Conservation (phyloP, 805 yeast genomes). For the Kuraishia capsulata region DNA sequence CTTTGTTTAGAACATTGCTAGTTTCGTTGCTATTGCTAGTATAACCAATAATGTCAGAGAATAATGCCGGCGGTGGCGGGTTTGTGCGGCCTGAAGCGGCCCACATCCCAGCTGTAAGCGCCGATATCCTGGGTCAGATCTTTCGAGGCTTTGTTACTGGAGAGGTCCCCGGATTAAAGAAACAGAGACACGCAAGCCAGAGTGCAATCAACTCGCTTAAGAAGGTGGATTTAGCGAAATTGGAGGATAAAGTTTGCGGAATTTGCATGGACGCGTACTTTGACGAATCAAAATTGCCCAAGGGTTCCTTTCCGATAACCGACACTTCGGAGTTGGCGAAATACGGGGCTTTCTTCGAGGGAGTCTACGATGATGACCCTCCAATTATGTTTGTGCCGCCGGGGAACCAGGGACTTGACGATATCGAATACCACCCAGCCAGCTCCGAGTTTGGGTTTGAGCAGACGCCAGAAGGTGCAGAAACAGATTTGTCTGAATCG, state of each 20-base stretch:
- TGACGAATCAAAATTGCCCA: neutral
- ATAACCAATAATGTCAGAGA: too few species aligned
- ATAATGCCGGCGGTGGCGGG: too few species aligned
- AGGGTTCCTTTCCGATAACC: neutral
- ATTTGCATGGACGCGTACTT: conserved; percentile 31
- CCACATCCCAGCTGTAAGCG: too few species aligned
- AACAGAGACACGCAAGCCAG: conserved; percentile 17
- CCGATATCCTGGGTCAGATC: too few species aligned
- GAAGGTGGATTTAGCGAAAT: conserved; percentile 14
- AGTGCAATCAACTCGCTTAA: conserved; percentile 22
- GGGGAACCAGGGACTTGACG: conserved; percentile 15
- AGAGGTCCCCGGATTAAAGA: neutral
- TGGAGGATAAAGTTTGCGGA: conserved; percentile 25
- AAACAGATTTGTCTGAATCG: neutral
- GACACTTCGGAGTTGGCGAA: neutral
- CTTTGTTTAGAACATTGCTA: too few species aligned
- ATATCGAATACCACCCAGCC: neutral
- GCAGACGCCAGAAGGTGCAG: neutral
- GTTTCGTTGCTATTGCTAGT: too few species aligned
- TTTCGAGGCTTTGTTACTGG: neutral
- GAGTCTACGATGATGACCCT: conserved; percentile 13
- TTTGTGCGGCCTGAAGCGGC: too few species aligned
- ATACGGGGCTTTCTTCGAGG: neutral
- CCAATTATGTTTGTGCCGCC: conserved; percentile 14
- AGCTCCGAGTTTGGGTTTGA: conserved; percentile 1